Conservation (phyloP, 495 filamentous ascomycete species). For the Daldinia concentrica region DNA sequence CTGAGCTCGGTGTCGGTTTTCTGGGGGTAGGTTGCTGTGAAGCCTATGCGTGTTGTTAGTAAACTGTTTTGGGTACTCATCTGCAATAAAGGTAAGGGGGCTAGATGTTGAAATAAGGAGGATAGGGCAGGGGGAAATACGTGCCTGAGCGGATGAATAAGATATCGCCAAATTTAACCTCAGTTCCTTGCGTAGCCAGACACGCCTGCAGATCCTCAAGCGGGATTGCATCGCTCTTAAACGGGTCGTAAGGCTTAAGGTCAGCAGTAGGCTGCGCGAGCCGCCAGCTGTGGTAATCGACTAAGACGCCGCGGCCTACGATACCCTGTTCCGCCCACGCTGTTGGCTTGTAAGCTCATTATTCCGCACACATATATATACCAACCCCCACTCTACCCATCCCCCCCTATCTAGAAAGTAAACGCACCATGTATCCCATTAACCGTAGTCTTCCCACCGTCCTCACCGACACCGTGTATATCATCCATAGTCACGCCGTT, state of each 20-base stretch:
- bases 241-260: conserved; percentile 52
- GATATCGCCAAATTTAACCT: conserved; percentile 64
- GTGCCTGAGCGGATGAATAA: conserved; percentile 55
- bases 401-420: not conserved
- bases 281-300: conserved; percentile 67
- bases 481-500: conserved; percentile 68
- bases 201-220: conserved; percentile 58
- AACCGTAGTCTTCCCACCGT: conserved; percentile 48
- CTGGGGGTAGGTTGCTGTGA: conserved; percentile 49
- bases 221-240: conserved; percentile 52
- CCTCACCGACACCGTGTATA: conserved; percentile 55
- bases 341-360: conserved; percentile 15
- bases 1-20: conserved; percentile 47
- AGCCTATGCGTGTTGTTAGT: conserved; percentile 48
- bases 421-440: conserved; percentile 62
- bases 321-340: conserved; percentile 63
- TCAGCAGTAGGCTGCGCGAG: conserved; percentile 29
- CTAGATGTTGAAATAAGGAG: not conserved
- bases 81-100: not conserved
- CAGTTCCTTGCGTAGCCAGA: conserved; percentile 57
- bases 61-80: not conserved
- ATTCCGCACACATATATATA: not conserved
- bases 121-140: not conserved
- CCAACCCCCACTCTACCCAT: not conserved
- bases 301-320: conserved; percentile 65